phyloP scores from a whole-genome alignment of 1,284 basidiomycete species.

The Cutaneotrichosporon sp. region DNA sequence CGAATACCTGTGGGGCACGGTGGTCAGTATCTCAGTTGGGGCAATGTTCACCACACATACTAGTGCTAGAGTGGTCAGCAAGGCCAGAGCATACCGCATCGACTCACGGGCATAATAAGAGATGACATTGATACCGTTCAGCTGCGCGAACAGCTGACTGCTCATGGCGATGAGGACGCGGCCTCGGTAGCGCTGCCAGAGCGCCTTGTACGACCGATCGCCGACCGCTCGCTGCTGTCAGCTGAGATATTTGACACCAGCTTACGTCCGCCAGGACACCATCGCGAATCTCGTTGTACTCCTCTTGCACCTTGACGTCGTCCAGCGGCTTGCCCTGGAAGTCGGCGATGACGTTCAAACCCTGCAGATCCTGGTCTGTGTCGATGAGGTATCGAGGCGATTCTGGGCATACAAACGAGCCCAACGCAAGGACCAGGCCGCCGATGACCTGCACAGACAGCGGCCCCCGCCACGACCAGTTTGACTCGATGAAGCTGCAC shows the following conservation, averaged over 20 bases:
- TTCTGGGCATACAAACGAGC: slow-evolving; percentile 85
- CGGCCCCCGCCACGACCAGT: slow-evolving; percentile 77
- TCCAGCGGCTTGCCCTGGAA: slow-evolving; percentile 80
- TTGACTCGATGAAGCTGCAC: slow-evolving; percentile 77
- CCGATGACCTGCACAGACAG: slow-evolving; percentile 85
- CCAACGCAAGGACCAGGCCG: slow-evolving; percentile 72
- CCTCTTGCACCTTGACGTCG: slow-evolving; percentile 66
- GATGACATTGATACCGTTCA: slow-evolving; percentile 93
- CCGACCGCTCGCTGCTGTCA: slow-evolving; percentile 60
- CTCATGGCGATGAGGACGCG: slow-evolving; percentile 95
- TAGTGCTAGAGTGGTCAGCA: slow-evolving; percentile 45
- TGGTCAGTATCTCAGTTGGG: slow-evolving; percentile 41
- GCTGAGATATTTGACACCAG: neutral
- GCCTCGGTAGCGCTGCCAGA: slow-evolving; percentile 85
- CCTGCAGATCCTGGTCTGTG: slow-evolving; percentile 75
- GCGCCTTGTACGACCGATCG: slow-evolving; percentile 69
- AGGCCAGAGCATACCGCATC: neutral
- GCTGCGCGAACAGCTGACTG: slow-evolving; percentile 90
- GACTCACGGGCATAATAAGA: slow-evolving; percentile 79
- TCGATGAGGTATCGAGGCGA: slow-evolving; percentile 93
- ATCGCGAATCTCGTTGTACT: slow-evolving; percentile 90
- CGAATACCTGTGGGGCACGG: slow-evolving; percentile 64
- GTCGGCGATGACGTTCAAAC: slow-evolving; percentile 82
- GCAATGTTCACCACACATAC: no score
- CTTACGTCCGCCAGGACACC: slow-evolving; percentile 74